Evolutionary conservation across 2,329 filamentous ascomycete genomes (phyloP), one percentile per base, ranked within the genome.

Genomic region (Cytospora mali): DNA sequence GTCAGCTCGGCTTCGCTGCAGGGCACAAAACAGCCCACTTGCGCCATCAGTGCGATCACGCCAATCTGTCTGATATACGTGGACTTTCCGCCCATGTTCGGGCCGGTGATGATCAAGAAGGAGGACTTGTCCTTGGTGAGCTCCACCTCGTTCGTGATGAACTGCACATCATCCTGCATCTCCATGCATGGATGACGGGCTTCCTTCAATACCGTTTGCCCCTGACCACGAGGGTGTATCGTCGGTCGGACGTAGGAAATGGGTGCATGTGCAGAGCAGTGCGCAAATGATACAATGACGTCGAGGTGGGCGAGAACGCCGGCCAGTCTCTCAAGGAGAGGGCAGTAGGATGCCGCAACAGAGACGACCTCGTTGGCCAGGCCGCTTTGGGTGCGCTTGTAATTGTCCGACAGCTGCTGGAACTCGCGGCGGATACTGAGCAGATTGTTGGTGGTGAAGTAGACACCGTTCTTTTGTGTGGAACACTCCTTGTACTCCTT

Each of bases 61-160:
- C 94, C 95, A 25, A 97, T 96, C 75, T 98, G 95, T 21, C 96
- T 90, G 72, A 99, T 99, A 74, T 97, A 99, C 0, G 94, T 99
- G 10, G 92, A 97, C 79, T 99, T 99, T 70, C 95, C 95, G 69
- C 95, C 96, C 95, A 99, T 99, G 77, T 99, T 99, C 56, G 95
- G 95, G 0, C 95, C 95, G 0, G 94, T 98, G 73, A 98, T 97
- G 78, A 97, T 94, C 46, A 97, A 83, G 77, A 99, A 98, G 3
- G 94, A 93, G 0, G 92, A 96, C 54, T 85, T 82, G 62, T 88
- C 88, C 10, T 93, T 88, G 6, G 86, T 82, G 42, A 99, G 86
- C 58, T 88, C 87, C 25, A 98, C 92, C 69, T 99, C 94, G 74
- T 99, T 99, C 62, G 94, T 97, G 76, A 99, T 99, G 79, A 99